A percentile compares a stretch with the other conserved stretches of the same genome.
Conservation (phyloP, 129 eudicot species). For the Chrysanthemum makinoi region DNA sequence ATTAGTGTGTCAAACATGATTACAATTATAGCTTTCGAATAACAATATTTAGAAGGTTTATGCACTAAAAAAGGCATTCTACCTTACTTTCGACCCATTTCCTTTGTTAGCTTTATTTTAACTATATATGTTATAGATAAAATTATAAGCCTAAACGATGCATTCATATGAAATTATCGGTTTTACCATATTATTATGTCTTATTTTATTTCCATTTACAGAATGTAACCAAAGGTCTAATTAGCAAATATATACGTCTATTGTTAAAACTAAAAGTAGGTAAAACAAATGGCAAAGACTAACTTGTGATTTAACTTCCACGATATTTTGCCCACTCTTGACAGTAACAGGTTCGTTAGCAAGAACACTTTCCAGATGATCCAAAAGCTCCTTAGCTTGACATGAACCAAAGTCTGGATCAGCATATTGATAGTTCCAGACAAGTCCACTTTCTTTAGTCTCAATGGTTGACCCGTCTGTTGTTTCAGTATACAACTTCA, state of each 20-base stretch:
- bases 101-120: too few species aligned
- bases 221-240: background rate
- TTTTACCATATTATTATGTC: background rate
- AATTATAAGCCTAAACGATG: too few species aligned
- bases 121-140: too few species aligned
- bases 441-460: conserved; percentile 75
- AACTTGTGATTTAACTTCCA: conserved; percentile 94
- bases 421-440: conserved; percentile 89
- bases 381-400: conserved; percentile 91
- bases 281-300: conserved; percentile 9
- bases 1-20: too few species aligned
- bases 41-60: too few species aligned
- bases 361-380: conserved; percentile 91
- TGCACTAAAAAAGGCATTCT: too few species aligned
- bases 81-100: too few species aligned
- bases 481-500: conserved; percentile 81
- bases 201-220: background rate
- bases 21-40: too few species aligned
- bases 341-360: conserved; percentile 94
- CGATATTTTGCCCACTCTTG: conserved; percentile 78
- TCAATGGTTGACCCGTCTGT: conserved; percentile 88
- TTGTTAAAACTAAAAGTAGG: background rate
- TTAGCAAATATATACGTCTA: background rate
- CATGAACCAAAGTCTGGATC: conserved; percentile 92
- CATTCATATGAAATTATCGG: background rate